Conservation (phyloP, 2,329 filamentous ascomycete species). For the Gnomoniopsis sp. region DNA sequence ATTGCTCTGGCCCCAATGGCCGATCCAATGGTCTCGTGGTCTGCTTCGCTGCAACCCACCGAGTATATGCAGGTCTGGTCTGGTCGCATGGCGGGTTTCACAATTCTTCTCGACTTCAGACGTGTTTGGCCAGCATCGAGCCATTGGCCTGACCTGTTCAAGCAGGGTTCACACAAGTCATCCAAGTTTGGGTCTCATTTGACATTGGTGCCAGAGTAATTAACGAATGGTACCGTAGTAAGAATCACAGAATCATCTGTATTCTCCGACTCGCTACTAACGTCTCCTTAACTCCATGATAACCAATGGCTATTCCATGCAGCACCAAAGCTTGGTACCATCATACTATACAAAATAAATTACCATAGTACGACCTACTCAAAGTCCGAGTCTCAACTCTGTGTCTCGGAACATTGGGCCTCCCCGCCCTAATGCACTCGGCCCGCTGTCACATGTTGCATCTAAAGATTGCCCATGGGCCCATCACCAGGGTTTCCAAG, state of each 20-base stretch:
- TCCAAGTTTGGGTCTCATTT: too few relatives aligned
- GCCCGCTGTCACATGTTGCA: not conserved
- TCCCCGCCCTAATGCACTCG: not conserved
- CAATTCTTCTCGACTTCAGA: constrained; percentile 5
- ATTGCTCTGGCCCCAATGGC: not conserved
- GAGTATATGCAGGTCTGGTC: not conserved
- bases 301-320: too few relatives aligned
- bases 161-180: too few relatives aligned
- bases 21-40: too few relatives aligned
- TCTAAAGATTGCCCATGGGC: not conserved
- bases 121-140: constrained; percentile 8
- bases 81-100: constrained; percentile 4
- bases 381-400: not conserved
- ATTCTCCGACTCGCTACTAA: too few relatives aligned
- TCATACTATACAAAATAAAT: not conserved
- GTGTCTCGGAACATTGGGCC: not conserved
- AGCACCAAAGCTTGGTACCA: too few relatives aligned
- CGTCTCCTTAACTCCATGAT: too few relatives aligned
- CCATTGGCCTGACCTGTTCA: not conserved
- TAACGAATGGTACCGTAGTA: too few relatives aligned
- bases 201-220: too few relatives aligned
- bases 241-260: too few relatives aligned
- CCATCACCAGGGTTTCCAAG: not conserved
- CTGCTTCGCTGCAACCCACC: too few relatives aligned
- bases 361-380: not conserved